Base-by-base conservation (phyloP, 2,329 filamentous ascomycete genomes). In the Sarocladiaceae sp. region DNA sequence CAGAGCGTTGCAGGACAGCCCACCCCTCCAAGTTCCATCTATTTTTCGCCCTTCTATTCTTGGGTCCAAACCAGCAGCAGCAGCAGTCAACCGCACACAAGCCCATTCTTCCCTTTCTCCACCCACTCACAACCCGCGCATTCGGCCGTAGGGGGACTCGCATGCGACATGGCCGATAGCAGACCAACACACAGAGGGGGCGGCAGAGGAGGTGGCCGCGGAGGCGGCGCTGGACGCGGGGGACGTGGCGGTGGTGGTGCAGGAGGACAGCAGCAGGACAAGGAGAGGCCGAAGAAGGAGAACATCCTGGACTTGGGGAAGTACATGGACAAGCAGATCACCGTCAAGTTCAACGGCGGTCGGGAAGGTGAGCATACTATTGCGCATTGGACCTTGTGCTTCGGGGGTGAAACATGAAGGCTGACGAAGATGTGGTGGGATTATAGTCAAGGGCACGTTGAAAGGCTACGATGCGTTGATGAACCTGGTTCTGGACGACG, bases 391-490 rank as follows among this genome's bases (percentile, higher is more conserved):
- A 18, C 20, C 11, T 26, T 15, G 12, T 10, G 15, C 13, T 9
- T 13, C 33, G 23, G 29, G 26, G 26, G 7, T 29, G 35, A 24
- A n/a, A 24, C n/a, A 10, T 12, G 15, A 42, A 16, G 16, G 45
- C 45, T 46, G 37, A 46, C 45, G 19, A 2, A 32, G n/a, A 12
- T 4, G 12, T n/a, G 5, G 6, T 13, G 15, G 42, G 44, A 48
- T 49, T 23, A 21, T 58, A 95, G 91, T 95, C 46, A 83, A 82
- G 42, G 93, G 93, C 43, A 88, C 81, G 1, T 73, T 98, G 33
- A 97, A 97, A 66, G 93, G 93, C 50, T 97, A 90, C 64, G 93
- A 98, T 63, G 90, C 93, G 56, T 75, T 98, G 48, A 97, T 97
- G 90, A 98, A 98, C 63, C 74, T 98, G 50, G 93, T 98, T 20